Base-by-base conservation (phyloP, 352 stramenopile species). In the Bremia lactucae region DNA sequence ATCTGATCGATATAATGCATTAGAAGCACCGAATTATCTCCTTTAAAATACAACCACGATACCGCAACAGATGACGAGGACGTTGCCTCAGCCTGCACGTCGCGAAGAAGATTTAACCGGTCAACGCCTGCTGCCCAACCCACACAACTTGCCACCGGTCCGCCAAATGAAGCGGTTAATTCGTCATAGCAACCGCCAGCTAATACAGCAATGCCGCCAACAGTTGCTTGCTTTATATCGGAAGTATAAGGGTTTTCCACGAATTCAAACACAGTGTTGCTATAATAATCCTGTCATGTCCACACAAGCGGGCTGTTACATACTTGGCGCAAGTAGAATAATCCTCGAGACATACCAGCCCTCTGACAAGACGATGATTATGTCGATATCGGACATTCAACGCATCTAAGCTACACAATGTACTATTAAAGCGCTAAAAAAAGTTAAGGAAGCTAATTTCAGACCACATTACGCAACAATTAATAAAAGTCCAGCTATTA, bases 181-280 rank as follows among this genome's bases (percentile, higher is more conserved):
- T 71, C 69, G 51, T 91, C 77, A 47, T 94, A 94, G 36, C 79
- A 92, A 13, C 82, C 82, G 13, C 82, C 82, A 22, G 82, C 82
- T 6, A 94, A 62, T 6, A 91, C 76, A 14, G 82, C 79, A 42
- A 92, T 85, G 8, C 78, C 78, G 22, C 62, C 58, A 19, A 44
- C 40, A 22, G 39, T 42, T 13, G 55, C 40, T 25, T 65, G 37
- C 6, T 57, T 33, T 2, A 44, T 31, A 7, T 56, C 33, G 0
- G 20, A 26, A 18, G 22, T 21, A 24, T 29, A 31, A 9, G 49
- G 31, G 16, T 52, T 62, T 52, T 94, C 81, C 10, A 94, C 60
- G 59, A 94, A 92, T 51, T 94, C 82, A 38, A 94, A 94, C 2
- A 94, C 79, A 1, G 82, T 94, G 53, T 92, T 68, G 47, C 79